Evolutionary conservation across 306 rosid species (phyloP).

Genomic region (Morella rubra): DNA sequence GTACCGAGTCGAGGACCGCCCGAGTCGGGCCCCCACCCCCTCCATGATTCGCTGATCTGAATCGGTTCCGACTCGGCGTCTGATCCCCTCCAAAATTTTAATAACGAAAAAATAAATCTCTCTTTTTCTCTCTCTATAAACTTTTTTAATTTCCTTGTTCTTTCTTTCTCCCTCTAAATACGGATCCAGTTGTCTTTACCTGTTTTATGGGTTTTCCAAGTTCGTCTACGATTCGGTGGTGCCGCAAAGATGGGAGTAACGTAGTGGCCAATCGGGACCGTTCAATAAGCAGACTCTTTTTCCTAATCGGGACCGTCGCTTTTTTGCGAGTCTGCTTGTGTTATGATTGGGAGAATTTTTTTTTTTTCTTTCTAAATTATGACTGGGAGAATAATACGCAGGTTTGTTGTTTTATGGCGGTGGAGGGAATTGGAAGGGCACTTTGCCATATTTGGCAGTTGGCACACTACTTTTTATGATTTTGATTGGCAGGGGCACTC

Average conservation of each 20-base stretch:
- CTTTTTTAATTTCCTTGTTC: background rate
- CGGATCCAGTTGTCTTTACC: background rate
- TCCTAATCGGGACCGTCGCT: background rate
- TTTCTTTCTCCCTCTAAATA: slow-evolving; percentile 15
- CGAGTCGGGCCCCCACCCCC: slow-evolving; percentile 96
- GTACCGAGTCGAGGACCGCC: slow-evolving; percentile 92
- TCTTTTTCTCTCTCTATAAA: slow-evolving; percentile 10
- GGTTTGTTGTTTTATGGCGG: background rate
- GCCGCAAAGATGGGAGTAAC: background rate
- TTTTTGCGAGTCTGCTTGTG: background rate
- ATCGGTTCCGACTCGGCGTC: slow-evolving; percentile 34
- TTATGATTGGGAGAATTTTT: slow-evolving; percentile 4
- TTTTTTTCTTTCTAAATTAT: no score
- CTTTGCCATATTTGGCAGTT: background rate
- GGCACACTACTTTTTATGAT: no score
- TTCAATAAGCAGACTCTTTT: background rate
- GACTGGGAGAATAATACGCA: background rate
- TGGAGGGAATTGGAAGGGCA: background rate
- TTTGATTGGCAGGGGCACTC: no score
- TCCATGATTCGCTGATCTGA: slow-evolving; percentile 65
- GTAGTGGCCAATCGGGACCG: slow-evolving; percentile 34
- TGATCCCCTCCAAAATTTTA: slow-evolving; percentile 37
- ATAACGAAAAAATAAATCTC: background rate
- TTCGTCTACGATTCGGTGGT: slow-evolving; percentile 18
- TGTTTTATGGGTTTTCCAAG: slow-evolving; percentile 30